phyloP scores from a whole-genome alignment of 1,284 basidiomycete genomes.

The Leucoagaricus sp. region DNA sequence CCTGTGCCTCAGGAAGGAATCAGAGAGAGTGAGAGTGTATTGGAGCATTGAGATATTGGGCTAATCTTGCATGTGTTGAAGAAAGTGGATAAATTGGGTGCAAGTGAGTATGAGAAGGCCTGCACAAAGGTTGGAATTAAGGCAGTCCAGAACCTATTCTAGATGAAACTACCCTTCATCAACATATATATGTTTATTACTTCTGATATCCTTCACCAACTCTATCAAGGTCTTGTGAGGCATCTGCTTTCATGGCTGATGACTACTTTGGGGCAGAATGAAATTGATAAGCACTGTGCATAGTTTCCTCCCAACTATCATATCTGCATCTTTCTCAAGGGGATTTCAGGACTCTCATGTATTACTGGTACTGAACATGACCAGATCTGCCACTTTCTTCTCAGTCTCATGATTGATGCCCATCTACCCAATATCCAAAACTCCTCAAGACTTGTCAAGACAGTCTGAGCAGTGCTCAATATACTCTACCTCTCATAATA shows the following conservation, averaged over 20 bases:
- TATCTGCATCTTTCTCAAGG: constrained; percentile 38
- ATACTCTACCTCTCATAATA: constrained; percentile 37
- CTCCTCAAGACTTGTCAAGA: not conserved
- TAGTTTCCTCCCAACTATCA: constrained; percentile 38
- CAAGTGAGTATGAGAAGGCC: constrained; percentile 17
- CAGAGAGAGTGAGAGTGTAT: constrained; percentile 2
- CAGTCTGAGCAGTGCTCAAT: constrained; percentile 28
- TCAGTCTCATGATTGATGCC: constrained; percentile 18
- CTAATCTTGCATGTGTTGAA: constrained; percentile 21
- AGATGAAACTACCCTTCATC: constrained; percentile 32
- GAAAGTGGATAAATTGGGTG: constrained; percentile 18
- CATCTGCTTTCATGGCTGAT: constrained; percentile 34
- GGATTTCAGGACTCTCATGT: constrained; percentile 34
- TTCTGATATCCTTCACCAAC: constrained; percentile 41
- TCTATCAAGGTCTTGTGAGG: constrained; percentile 37
- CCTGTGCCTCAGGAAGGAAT: constrained; percentile 9
- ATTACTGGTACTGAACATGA: constrained; percentile 34
- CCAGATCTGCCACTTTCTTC: constrained; percentile 34
- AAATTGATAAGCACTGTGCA: constrained; percentile 36
- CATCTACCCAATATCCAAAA: not conserved
- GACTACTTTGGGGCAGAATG: constrained; percentile 22
- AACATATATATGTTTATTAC: constrained; percentile 37
- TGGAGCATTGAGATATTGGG: not conserved
- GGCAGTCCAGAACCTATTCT: constrained; percentile 34
- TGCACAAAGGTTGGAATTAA: constrained; percentile 20